Conservation (phyloP, 805 yeast species). For the Saccharomycopsis oosterbeekiorum region DNA sequence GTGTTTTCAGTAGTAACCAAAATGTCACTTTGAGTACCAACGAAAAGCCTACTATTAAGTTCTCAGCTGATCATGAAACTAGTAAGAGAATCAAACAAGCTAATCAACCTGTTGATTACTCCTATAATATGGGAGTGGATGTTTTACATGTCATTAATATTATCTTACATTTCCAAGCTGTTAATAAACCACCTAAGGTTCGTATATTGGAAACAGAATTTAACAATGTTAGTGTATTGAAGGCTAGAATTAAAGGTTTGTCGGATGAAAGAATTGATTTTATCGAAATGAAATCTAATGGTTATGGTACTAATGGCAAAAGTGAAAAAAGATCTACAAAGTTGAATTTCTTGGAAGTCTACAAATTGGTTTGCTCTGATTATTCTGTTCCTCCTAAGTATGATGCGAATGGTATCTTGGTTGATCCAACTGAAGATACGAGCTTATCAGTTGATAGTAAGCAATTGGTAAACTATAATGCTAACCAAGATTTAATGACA, state of each 20-base stretch:
- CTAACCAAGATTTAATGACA: conserved; percentile 14
- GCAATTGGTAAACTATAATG: conserved; percentile 13
- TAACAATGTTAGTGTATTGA: conserved; percentile 17
- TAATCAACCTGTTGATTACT: conserved; percentile 16
- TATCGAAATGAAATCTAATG: conserved; percentile 17
- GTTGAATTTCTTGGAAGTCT: conserved; percentile 18
- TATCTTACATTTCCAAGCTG: conserved; percentile 19
- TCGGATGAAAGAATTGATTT: conserved; percentile 17
- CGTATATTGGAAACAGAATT: conserved; percentile 18
- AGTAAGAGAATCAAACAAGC: conserved; percentile 13
- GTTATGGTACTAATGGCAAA: conserved; percentile 6
- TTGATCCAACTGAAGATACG: conserved; percentile 7
- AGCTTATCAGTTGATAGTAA: conserved; percentile 13
- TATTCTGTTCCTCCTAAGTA: conserved; percentile 15
- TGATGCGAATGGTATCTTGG: conserved; percentile 12
- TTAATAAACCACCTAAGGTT: conserved; percentile 19
- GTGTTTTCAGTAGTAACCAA: conserved; percentile 19
- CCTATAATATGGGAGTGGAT: conserved; percentile 20
- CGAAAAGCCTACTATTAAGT: conserved; percentile 17
- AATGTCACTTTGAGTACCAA: conserved; percentile 15
- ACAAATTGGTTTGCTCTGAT: conserved; percentile 18
- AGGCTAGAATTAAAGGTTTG: conserved; percentile 19
- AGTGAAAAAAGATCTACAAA: conserved; percentile 5
- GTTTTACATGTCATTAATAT: conserved; percentile 18
- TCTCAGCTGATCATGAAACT: conserved; percentile 14